A percentile compares a stretch with the other conserved stretches of the same genome.
Evolutionary conservation across 176 grass and related monocot genomes (phyloP).

Genomic region (Aegilops sharonensis): DNA sequence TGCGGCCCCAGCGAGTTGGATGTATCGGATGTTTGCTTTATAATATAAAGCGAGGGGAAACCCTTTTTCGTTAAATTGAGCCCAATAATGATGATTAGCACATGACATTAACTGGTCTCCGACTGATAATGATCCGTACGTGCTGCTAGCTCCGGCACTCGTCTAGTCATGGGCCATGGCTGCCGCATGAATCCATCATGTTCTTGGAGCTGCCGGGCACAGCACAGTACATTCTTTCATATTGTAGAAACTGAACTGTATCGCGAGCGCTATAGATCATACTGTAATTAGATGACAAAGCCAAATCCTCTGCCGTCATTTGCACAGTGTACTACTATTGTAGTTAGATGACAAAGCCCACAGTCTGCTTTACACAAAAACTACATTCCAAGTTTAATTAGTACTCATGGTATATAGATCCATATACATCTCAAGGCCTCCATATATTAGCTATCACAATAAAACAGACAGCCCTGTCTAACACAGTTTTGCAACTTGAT

Average conservation of each 20-base stretch:
- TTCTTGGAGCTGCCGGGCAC: constrained; percentile 34
- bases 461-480: too few relatives aligned
- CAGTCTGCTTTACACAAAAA: too few relatives aligned
- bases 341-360: too few relatives aligned
- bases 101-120: constrained; percentile 37
- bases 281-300: neutral
- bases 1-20: too few relatives aligned
- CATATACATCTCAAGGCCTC: too few relatives aligned
- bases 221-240: neutral
- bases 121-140: constrained; percentile 47
- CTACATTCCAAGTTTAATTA: too few relatives aligned
- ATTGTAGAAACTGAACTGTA: neutral
- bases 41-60: too few relatives aligned
- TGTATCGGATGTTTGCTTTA: too few relatives aligned
- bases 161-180: constrained; percentile 27
- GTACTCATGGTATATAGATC: too few relatives aligned
- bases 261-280: neutral
- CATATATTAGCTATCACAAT: too few relatives aligned
- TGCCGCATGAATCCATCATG: constrained; percentile 47
- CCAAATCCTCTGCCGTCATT: neutral
- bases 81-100: constrained; percentile 38
- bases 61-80: too few relatives aligned
- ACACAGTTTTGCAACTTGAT: too few relatives aligned
- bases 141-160: constrained; percentile 22
- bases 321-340: neutral